Evolutionary conservation across 352 stramenopile genomes (phyloP).

Genomic region (Phytophthora podocarpi): DNA sequence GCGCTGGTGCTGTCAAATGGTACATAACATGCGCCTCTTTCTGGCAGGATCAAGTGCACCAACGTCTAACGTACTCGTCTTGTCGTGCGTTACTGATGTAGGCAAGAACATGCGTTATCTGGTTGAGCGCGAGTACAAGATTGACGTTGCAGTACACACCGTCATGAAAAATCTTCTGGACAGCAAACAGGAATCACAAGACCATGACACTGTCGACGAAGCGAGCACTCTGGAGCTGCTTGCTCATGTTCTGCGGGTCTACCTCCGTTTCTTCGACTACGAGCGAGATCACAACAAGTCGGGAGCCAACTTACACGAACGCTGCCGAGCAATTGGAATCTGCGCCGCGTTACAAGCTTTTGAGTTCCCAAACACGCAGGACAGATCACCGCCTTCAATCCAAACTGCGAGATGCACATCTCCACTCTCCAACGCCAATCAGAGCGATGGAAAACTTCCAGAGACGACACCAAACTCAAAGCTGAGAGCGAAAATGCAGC

Average conservation of each 20-base stretch:
- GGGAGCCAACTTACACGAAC: constrained; percentile 19
- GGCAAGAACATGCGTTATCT: constrained; percentile 29
- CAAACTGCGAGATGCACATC: neutral
- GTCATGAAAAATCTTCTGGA: constrained; percentile 12
- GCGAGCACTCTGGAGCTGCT: constrained; percentile 15
- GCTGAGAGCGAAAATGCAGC: constrained; percentile 24
- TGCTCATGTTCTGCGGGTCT: constrained; percentile 24
- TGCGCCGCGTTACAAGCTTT: constrained; percentile 22
- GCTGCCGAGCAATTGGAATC: constrained; percentile 29
- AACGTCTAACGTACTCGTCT: neutral
- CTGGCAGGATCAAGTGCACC: neutral
- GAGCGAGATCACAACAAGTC: neutral
- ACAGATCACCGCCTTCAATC: neutral
- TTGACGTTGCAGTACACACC: constrained; percentile 17
- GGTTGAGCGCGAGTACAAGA: constrained; percentile 5
- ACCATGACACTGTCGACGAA: neutral
- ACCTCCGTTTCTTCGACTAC: constrained; percentile 29
- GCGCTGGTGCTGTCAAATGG: constrained; percentile 33
- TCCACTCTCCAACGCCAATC: constrained; percentile 6
- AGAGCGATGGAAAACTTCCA: neutral
- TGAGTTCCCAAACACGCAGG: neutral
- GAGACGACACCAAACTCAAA: neutral
- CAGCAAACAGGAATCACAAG: neutral
- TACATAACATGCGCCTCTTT: constrained; percentile 6
- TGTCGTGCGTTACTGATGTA: constrained; percentile 3